phyloP scores from a whole-genome alignment of 768 basidiomycete genomes.

The Tulasnella sp. region DNA sequence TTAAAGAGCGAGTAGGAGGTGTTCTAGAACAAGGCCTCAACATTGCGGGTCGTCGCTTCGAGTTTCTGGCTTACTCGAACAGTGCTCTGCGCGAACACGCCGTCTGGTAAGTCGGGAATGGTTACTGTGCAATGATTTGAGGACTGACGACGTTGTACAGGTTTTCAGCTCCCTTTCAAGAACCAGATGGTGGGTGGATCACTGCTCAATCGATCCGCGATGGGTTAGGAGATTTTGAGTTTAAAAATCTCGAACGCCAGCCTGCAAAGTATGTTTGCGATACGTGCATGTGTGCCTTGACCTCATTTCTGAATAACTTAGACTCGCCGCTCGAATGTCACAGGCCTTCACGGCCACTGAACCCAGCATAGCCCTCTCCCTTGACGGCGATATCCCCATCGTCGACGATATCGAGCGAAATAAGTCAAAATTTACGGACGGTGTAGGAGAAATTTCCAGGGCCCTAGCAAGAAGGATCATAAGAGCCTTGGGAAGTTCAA shows the following conservation, averaged over 20 bases:
- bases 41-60: conserved; percentile 54
- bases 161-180: conserved; percentile 62
- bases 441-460: conserved; percentile 61
- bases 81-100: conserved; percentile 75
- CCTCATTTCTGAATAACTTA: conserved; percentile 46
- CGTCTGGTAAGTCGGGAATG: conserved; percentile 48
- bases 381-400: conserved; percentile 42
- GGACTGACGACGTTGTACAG: conserved; percentile 36
- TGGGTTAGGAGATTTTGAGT: conserved; percentile 45
- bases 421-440: conserved; percentile 61
- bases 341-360: conserved; percentile 76
- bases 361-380: conserved; percentile 46
- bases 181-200: conserved; percentile 36
- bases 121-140: conserved; percentile 1
- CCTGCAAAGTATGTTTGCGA: conserved; percentile 16
- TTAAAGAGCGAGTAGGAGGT: conserved; percentile 56
- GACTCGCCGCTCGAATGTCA: conserved; percentile 67
- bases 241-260: conserved; percentile 40
- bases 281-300: conserved; percentile 39
- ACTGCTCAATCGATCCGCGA: conserved; percentile 52
- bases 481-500: conserved; percentile 37
- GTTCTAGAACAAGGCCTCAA: conserved; percentile 60
- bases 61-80: conserved; percentile 69
- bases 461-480: conserved; percentile 53
- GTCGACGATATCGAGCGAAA: conserved; percentile 49